Conservation (phyloP, 2,329 filamentous ascomycete genomes). For the Gaeumannomyces tritici region DNA sequence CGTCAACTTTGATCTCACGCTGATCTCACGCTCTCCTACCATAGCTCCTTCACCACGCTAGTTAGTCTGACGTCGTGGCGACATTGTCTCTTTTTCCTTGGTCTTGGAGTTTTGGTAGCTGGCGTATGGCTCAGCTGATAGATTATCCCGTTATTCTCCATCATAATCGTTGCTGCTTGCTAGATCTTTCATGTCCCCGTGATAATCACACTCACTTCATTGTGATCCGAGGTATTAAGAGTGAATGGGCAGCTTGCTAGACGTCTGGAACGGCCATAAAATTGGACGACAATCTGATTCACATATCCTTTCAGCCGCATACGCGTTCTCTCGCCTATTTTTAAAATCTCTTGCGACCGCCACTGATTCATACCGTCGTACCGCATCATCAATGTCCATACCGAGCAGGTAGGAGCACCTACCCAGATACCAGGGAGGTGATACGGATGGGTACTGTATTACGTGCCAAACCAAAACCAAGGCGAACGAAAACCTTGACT, state of each 20-base stretch:
- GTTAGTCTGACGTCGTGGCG: neutral
- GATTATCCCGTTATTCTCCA: neutral
- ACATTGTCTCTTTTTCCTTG: neutral
- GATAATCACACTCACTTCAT: too few species aligned
- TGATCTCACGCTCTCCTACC: neutral
- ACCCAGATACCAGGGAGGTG: neutral
- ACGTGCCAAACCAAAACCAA: neutral
- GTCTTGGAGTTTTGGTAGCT: neutral
- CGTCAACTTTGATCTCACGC: neutral
- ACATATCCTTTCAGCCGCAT: neutral
- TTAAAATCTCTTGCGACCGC: neutral
- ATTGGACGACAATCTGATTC: neutral
- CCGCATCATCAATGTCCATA: neutral
- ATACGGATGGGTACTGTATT: neutral
- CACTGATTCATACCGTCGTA: too few species aligned
- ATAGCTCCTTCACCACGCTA: neutral
- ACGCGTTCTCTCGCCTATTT: neutral
- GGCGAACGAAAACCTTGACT: neutral
- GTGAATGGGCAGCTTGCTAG: too few species aligned
- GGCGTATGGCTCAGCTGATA: neutral
- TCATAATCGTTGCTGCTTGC: neutral
- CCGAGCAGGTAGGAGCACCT: neutral
- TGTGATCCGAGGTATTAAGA: too few species aligned
- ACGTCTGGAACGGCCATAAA: too few species aligned
- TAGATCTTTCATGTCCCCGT: neutral